These are phyloP conservation scores for Pseudogymnoascus sp. DNA, from an alignment of 2,329 filamentous ascomycete species.

Conservation along the genomic window DNA sequence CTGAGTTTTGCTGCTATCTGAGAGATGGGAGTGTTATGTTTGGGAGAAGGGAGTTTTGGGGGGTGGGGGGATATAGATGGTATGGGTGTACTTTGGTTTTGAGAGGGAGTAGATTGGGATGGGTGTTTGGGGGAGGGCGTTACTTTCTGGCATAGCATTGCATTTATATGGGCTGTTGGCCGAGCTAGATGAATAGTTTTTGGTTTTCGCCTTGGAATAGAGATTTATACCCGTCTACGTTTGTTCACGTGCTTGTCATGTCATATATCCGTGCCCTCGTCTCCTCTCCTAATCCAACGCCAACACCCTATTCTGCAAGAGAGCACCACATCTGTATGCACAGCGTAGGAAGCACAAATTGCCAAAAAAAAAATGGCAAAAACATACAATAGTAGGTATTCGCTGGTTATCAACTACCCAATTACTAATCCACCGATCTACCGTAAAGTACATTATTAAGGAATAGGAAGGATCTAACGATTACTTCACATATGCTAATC, in stretches of 20 bases:
- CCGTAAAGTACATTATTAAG: no score
- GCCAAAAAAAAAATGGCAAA: no score
- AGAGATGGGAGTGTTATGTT: background rate
- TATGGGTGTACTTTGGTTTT: background rate
- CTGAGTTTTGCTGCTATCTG: slow-evolving; percentile 69
- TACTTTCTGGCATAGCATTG: background rate
- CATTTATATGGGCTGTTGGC: background rate
- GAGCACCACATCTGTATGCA: no score
- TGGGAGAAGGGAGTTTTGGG: background rate
- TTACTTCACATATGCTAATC: no score
- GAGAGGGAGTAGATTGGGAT: background rate
- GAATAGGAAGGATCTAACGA: no score
- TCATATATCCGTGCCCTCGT: background rate
- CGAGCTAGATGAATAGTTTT: background rate
- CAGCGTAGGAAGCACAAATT: no score
- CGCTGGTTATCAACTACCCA: background rate
- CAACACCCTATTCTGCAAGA: no score
- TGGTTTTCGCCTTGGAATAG: background rate
- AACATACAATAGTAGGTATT: no score
- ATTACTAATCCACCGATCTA: no score
- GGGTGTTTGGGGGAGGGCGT: background rate
- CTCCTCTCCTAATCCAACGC: background rate
- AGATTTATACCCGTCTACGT: background rate
- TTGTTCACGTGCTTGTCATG: background rate
- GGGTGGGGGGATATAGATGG: background rate